These are phyloP conservation scores for Cyclostephanos invisitatus DNA, from an alignment of 108 stramenopile species.

Conservation along the genomic window DNA sequence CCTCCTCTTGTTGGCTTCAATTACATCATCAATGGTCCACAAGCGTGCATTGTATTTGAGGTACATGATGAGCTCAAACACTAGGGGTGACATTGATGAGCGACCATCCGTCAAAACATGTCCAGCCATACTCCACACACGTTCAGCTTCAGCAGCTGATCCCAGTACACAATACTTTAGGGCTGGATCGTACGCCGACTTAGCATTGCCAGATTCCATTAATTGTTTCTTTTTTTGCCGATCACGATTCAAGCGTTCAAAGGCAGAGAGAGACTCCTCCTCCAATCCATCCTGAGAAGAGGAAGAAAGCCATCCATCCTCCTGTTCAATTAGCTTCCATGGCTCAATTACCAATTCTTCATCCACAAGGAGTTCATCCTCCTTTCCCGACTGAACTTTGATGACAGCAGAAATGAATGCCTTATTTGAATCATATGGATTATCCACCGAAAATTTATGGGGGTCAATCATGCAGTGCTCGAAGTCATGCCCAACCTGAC, in stretches of 20 bases:
- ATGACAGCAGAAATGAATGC: background rate
- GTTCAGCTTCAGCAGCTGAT: background rate
- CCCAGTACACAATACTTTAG: background rate
- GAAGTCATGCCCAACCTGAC: no score
- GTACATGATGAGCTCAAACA: conserved; percentile 11
- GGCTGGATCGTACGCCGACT: background rate
- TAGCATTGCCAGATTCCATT: background rate
- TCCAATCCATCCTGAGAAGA: background rate
- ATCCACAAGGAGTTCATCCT: background rate
- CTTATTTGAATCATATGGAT: background rate
- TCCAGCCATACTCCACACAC: background rate
- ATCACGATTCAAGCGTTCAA: no score
- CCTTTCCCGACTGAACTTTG: conserved; percentile 6
- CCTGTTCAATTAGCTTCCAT: background rate
- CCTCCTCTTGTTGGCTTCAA: conserved; percentile 7
- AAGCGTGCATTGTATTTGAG: conserved; percentile 1
- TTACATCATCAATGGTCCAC: conserved; percentile 1
- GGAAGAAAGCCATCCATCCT: background rate
- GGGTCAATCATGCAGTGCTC: no score
- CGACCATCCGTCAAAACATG: background rate
- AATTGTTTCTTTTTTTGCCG: background rate
- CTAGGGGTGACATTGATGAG: conserved; percentile 3
- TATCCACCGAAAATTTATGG: background rate
- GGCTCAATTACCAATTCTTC: background rate
- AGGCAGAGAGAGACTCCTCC: background rate